Base-by-base conservation (phyloP, 2,329 filamentous ascomycete genomes). In the Biscogniauxia mediterranea region DNA sequence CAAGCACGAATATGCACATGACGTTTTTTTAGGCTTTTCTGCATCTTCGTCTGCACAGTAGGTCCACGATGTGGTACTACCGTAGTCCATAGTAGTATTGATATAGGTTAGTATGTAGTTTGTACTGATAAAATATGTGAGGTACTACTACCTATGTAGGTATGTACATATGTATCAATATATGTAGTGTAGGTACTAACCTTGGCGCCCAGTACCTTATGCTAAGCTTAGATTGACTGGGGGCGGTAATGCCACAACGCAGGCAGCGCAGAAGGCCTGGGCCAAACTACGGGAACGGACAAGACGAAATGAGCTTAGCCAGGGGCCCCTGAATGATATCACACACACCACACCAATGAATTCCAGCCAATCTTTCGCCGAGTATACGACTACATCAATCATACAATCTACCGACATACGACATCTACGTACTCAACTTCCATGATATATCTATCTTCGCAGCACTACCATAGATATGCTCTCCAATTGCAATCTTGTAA, bases 181-280 rank as follows among this genome's bases (percentile, higher is more conserved):
- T n/a, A n/a, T n/a, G n/a, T n/a, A n/a, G n/a, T n/a, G n/a, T n/a
- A n/a, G n/a, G 17, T 5, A 46, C 15, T 54, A 3, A 54, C 52
- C 23, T 54, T 8, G 8, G 17, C 28, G 17, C 52, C 23, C 25
- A 54, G 20, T 25, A 19, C 32, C 26, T 26, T 58, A 60, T 57
- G 55, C 57, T 54, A 15, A 59, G 52, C 59, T 53, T 51, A 32
- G 54, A 51, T 58, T 59, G 26, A 50, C 56, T 55, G 9, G 38
- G 50, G 60, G 58, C 60, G 62, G 62, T 52, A 61, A 63, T 64
- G 64, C 62, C 59, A 60, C 54, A 42, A 38, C 62, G 64, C 64
- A 66, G 60, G 23, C 23, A 5, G 23, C 23, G 23, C 23, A 5
- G 23, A 56, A 56, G 62, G 21, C 52, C 38, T 46, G 38, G 38